These are phyloP conservation scores for Hamamelis virginiana DNA, from an alignment of 164 flowering plant species.

Conservation along the genomic window DNA sequence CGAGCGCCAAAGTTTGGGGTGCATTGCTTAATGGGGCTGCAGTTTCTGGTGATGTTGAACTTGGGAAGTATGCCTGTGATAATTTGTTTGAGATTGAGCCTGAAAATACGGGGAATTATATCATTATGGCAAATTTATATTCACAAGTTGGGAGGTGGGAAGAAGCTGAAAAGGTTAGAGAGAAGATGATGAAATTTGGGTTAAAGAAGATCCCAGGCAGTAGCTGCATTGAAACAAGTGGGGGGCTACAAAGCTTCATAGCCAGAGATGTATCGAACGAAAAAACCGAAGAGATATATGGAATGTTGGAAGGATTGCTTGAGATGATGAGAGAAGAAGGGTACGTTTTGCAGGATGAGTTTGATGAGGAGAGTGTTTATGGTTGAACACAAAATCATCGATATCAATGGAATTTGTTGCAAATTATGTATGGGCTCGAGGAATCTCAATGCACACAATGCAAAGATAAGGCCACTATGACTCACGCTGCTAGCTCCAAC, in stretches of 20 bases:
- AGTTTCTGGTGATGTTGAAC: conserved; percentile 54
- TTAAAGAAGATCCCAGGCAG: conserved; percentile 66
- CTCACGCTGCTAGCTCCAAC: too few relatives aligned
- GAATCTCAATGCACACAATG: too few relatives aligned
- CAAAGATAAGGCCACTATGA: too few relatives aligned
- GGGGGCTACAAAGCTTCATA: conserved; percentile 38
- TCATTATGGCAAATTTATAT: conserved; percentile 73
- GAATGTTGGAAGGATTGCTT: conserved; percentile 33
- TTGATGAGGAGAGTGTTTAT: conserved; percentile 30
- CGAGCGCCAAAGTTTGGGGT: conserved; percentile 81
- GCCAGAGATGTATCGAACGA: conserved; percentile 42
- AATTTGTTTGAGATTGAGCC: conserved; percentile 71
- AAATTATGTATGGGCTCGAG: too few relatives aligned
- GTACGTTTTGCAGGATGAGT: conserved; percentile 27
- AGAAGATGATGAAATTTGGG: conserved; percentile 51
- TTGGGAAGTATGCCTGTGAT: conserved; percentile 61
- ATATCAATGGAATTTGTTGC: too few relatives aligned
- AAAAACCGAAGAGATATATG: conserved; percentile 34
- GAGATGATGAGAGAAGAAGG: conserved; percentile 50
- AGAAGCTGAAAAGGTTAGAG: conserved; percentile 70
- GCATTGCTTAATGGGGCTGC: conserved; percentile 76
- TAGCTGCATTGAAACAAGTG: conserved; percentile 65
- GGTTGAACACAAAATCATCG: conserved; percentile 1
- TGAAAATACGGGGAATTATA: conserved; percentile 66
- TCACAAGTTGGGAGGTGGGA: conserved; percentile 78